These are phyloP conservation scores for Leavenworthia alabamica DNA, from an alignment of 345 rosid genomes.

Conservation along the genomic window DNA sequence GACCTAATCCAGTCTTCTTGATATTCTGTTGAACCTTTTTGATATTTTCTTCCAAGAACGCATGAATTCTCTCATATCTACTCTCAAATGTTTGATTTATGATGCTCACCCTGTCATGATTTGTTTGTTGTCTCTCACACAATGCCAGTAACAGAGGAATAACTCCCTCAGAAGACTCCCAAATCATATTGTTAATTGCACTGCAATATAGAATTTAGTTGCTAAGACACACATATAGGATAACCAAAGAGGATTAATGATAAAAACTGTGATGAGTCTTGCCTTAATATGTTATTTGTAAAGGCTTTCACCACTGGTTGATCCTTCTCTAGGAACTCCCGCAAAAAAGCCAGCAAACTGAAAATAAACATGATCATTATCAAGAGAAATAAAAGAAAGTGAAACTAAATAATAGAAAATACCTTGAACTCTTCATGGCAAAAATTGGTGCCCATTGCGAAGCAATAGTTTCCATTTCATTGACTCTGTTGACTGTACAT, in stretches of 20 bases:
- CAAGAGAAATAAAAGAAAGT: slow-evolving; percentile 6
- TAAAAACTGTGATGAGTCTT: slow-evolving; percentile 12
- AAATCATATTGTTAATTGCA: slow-evolving; percentile 58
- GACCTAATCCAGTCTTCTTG: slow-evolving; percentile 28
- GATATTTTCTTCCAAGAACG: slow-evolving; percentile 38
- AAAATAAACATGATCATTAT: slow-evolving; percentile 26
- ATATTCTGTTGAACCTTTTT: slow-evolving; percentile 30
- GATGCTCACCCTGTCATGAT: slow-evolving; percentile 14
- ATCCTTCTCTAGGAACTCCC: slow-evolving; percentile 55
- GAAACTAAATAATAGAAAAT: slow-evolving; percentile 9
- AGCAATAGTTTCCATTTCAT: slow-evolving; percentile 38
- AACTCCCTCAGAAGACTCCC: slow-evolving; percentile 49
- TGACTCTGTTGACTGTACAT: slow-evolving; percentile 46
- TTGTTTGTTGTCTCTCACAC: slow-evolving; percentile 51
- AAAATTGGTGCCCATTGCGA: slow-evolving; percentile 71
- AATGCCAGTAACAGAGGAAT: slow-evolving; percentile 47
- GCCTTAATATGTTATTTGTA: slow-evolving; percentile 57
- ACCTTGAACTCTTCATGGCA: slow-evolving; percentile 55
- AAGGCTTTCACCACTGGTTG: slow-evolving; percentile 38
- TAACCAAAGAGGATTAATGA: slow-evolving; percentile 3
- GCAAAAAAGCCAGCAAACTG: slow-evolving; percentile 62
- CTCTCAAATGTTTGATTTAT: slow-evolving; percentile 40
- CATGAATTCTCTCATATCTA: slow-evolving; percentile 34
- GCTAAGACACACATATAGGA: slow-evolving; percentile 6
- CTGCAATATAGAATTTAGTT: slow-evolving; percentile 41